Evolutionary conservation across 345 rosid genomes (phyloP).

Genomic region (Aethionema arabicum): DNA sequence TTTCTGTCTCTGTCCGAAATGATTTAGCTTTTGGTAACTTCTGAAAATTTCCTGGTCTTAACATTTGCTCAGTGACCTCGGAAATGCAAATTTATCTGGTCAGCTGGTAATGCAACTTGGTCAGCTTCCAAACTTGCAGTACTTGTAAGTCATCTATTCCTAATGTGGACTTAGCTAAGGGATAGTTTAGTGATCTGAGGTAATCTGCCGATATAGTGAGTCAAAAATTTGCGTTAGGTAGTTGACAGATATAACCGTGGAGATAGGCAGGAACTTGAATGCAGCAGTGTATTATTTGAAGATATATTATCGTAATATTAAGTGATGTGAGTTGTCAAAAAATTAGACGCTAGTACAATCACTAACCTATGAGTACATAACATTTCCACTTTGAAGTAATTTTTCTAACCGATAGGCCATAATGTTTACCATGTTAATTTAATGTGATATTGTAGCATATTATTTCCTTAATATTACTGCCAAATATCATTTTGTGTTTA

Average conservation of each 20-base stretch:
- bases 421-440: slow-evolving; percentile 11
- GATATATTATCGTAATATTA: not conserved
- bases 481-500: not conserved
- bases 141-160: slow-evolving; percentile 63
- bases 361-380: not conserved
- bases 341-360: slow-evolving; percentile 1
- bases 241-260: not conserved
- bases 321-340: slow-evolving; percentile 3
- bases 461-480: not conserved
- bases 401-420: not conserved
- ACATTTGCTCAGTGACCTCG: slow-evolving; percentile 44
- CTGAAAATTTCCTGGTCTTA: slow-evolving; percentile 1
- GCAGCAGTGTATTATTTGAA: not conserved
- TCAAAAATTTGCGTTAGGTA: not conserved
- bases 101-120: slow-evolving; percentile 43
- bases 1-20: slow-evolving; percentile 14
- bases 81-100: slow-evolving; percentile 43
- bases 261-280: not conserved
- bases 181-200: not conserved
- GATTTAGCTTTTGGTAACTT: slow-evolving; percentile 10
- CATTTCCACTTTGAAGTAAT: not conserved
- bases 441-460: not conserved
- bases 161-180: slow-evolving; percentile 2
- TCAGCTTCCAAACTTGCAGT: slow-evolving; percentile 75
- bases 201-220: not conserved